phyloP scores from a whole-genome alignment of 1,284 basidiomycete species.

The Trichosporon ovoides region DNA sequence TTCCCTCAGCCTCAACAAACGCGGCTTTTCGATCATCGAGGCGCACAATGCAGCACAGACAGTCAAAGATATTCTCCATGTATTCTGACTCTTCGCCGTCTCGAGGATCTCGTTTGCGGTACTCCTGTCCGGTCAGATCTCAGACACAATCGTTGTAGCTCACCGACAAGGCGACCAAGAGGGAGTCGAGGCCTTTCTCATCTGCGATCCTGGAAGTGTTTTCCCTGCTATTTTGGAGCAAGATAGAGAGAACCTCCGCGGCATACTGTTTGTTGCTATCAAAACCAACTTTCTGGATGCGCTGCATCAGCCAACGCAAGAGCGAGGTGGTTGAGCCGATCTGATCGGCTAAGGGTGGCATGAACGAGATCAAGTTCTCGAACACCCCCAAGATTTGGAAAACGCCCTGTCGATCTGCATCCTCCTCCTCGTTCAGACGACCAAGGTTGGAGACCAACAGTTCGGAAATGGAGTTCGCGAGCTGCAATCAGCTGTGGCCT shows the following conservation, averaged over 20 bases:
- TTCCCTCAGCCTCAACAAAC: conserved; percentile 85
- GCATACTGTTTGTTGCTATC: conserved; percentile 84
- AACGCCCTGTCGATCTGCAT: conserved; percentile 80
- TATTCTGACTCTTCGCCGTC: conserved; percentile 90
- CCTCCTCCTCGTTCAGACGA: conserved; percentile 68
- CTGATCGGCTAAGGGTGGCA: conserved; percentile 64
- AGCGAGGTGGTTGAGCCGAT: conserved; percentile 70
- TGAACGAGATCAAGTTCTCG: conserved; percentile 85
- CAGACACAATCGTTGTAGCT: conserved; percentile 35
- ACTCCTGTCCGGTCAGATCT: conserved; percentile 58
- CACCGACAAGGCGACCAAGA: conserved; percentile 76
- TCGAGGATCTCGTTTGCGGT: conserved; percentile 70
- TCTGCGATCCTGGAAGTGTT: conserved; percentile 64
- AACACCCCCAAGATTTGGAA: conserved; percentile 90
- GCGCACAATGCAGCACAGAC: conserved; percentile 72
- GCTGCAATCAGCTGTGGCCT: conserved; percentile 49
- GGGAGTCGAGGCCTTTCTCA: conserved; percentile 69
- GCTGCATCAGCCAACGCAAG: conserved; percentile 70
- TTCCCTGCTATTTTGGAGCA: conserved; percentile 66
- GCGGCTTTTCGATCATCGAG: conserved; percentile 70
- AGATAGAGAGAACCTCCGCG: conserved; percentile 80
- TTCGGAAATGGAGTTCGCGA: conserved; percentile 76
- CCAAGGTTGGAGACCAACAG: conserved; percentile 82
- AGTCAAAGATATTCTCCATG: conserved; percentile 93
- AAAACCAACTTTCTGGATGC: conserved; percentile 66